Conservation (phyloP, 495 filamentous ascomycete species). For the Penicillium diatomitis region DNA sequence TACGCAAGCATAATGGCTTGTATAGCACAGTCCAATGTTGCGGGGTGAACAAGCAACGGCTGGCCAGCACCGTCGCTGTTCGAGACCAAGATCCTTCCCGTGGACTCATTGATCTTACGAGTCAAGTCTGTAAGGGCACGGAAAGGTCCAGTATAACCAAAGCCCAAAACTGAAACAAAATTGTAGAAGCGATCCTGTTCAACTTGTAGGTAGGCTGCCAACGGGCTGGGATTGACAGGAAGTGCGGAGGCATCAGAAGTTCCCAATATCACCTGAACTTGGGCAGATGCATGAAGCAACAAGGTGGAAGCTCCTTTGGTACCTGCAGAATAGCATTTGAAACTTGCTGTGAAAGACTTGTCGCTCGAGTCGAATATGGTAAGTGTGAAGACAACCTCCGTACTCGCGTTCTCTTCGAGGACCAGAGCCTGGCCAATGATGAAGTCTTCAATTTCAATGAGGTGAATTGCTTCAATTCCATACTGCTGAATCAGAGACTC, state of each 20-base stretch:
- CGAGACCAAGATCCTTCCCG: constrained; percentile 13
- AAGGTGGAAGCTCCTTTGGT: constrained; percentile 11
- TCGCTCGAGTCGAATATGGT: neutral
- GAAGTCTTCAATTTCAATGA: constrained; percentile 28
- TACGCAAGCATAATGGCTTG: constrained; percentile 35
- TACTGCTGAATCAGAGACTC: constrained; percentile 32
- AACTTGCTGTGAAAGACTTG: neutral
- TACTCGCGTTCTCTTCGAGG: constrained; percentile 37
- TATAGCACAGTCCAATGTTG: constrained; percentile 30
- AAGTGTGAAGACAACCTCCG: constrained; percentile 37
- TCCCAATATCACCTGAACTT: constrained; percentile 7
- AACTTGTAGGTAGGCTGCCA: constrained; percentile 2
- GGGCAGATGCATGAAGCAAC: constrained; percentile 16
- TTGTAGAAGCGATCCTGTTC: constrained; percentile 30
- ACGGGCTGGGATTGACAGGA: neutral
- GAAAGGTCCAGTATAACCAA: constrained; percentile 23
- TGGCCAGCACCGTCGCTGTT: neutral
- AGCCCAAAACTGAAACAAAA: constrained; percentile 23
- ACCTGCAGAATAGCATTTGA: constrained; percentile 13
- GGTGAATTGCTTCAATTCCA: constrained; percentile 7
- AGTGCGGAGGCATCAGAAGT: constrained; percentile 4
- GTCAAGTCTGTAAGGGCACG: constrained; percentile 11
- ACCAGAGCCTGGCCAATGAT: constrained; percentile 39
- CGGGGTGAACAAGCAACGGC: constrained; percentile 25
- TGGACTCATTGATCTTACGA: constrained; percentile 17